Base-by-base conservation (phyloP, 2,329 filamentous ascomycete species). In the Pseudopyricularia javanii region DNA sequence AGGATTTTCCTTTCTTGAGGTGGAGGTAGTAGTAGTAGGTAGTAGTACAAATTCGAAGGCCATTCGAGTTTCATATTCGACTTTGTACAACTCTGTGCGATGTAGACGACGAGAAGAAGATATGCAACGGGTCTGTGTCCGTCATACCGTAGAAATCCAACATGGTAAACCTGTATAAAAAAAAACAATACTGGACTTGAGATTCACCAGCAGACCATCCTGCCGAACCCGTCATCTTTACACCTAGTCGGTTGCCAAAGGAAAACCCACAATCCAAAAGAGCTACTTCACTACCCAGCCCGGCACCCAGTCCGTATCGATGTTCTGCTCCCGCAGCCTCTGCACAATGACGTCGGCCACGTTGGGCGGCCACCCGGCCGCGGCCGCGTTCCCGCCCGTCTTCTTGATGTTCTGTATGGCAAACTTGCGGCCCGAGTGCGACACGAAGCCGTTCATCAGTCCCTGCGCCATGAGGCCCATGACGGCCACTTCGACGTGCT, bases 361-460 rank as follows among this genome's bases (percentile, higher is more conserved):
- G 20, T 52, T 52, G 45, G 71, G 72, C 1, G 91, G 90, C 71
- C 91, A 96, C 0, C 87, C 88, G 1, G 85, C 85, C 3, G 32
- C 49, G 0, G 84, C 77, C 9, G 40, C 40, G 40, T 45, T 45
- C 24, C 80, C 77, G 4, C 78, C 79, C 57, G 77, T 79, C 55
- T 76, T 76, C 71, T 83, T 85, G 24, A 86, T 82, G 3, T 91
- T 90, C 51, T 86, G 81, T 45, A 96, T 87, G 12, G 89, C 90
- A 62, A 96, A 90, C 49, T 86, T 83, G 45, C 78, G 78, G 62
- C 83, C 82, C 26, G 78, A 78, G 61, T 94, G 88, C 15, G 86
- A 87, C 28, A 96, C 78, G 62, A 91, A 96, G 2, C 91, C 91
- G 59, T 85, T 82, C 63, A 96, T 74, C 24, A 95, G 72, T 1